Base-by-base conservation (phyloP, 345 rosid species). In the Trapa incisa region DNA sequence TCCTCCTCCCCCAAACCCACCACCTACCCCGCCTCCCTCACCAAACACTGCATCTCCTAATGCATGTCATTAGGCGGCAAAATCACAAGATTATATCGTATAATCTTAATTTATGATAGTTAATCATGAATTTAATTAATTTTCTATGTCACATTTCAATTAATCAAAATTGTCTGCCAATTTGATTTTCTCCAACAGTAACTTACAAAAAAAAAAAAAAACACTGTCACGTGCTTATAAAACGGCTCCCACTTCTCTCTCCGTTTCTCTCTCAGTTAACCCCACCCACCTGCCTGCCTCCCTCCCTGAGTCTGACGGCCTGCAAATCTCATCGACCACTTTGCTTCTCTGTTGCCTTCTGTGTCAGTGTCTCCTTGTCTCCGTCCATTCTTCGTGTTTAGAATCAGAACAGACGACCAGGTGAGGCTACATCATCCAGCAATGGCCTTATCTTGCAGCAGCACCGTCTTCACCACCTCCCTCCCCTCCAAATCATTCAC, bases 11-110 rank as follows among this genome's bases (percentile, higher is more conserved):
- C 63, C 42, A n/a, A 32, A 37, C n/a, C 66, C 63, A 54, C 57
- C 70, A 67, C 47, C 70, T n/a, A 62, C 48, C 6, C 43, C 7
- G 4, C 63, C 37, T 53, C 63, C 36, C 63, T 60, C 62, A 67
- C 62, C 70, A n/a, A 42, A 38, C 47, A 11, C 62, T 48, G 9
- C 61, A 61, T 8, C n/a, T 60, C 35, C 48, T 16, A 41, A 1
- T 3, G 4, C 13, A 3, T 22, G 38, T 12, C 43, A 58, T 7
- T 13, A 33, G 2, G 16, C 69, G 1, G 12, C 69, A 41, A 36
- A 6, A 43, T 15, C 56, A 37, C 22, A 67, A n/a, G 47, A 41
- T 58, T 10, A 5, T 0, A 4, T 16, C 1, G 5, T 50, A n/a
- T 50, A 22, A 22, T 22, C 29, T 22, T 22, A 22, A 22, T 22